A percentile compares a stretch with the other conserved stretches of the same genome.
Conservation (phyloP, 192 early-diverging fungal genomes). For the Lunasporangiospora selenospora region DNA sequence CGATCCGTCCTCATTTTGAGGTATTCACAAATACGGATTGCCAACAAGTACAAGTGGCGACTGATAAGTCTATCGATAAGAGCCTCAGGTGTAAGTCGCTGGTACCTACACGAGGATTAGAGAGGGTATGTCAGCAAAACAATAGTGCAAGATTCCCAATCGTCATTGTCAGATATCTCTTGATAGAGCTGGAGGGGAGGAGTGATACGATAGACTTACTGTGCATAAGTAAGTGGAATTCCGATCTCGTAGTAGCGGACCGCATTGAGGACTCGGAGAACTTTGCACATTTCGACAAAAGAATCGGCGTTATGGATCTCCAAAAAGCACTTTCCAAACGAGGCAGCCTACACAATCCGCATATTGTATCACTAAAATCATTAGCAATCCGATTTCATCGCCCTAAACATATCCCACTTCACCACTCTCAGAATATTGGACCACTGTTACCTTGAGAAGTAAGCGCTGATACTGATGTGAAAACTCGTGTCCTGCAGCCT, state of each 20-base stretch:
- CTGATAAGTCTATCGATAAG: conserved; percentile 85
- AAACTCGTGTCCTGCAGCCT: conserved; percentile 91
- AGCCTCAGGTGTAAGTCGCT: conserved; percentile 77
- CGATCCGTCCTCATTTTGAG: conserved; percentile 78
- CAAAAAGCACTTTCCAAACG: conserved; percentile 93
- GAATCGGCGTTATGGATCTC: conserved; percentile 84
- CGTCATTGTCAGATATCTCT: conserved; percentile 1
- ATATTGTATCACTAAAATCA: not conserved
- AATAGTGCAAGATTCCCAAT: conserved; percentile 1
- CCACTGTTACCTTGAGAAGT: conserved; percentile 74
- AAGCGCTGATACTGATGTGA: conserved; percentile 76
- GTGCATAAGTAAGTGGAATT: conserved; percentile 86
- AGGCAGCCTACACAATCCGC: conserved; percentile 80
- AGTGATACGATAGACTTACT: conserved; percentile 70
- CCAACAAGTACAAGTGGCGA: conserved; percentile 86
- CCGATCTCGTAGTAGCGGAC: conserved; percentile 86
- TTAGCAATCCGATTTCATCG: not conserved
- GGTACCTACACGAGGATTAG: conserved; percentile 55
- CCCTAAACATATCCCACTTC: not conserved
- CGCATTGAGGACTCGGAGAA: conserved; percentile 88
- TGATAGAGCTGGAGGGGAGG: not conserved
- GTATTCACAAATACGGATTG: conserved; percentile 85
- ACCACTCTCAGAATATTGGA: no score
- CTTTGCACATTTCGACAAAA: conserved; percentile 89
- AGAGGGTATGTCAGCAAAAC: not conserved